Evolutionary conservation across 495 filamentous ascomycete genomes (phyloP), one percentile per base, ranked within the genome.

Genomic region (Neurospora sp.): DNA sequence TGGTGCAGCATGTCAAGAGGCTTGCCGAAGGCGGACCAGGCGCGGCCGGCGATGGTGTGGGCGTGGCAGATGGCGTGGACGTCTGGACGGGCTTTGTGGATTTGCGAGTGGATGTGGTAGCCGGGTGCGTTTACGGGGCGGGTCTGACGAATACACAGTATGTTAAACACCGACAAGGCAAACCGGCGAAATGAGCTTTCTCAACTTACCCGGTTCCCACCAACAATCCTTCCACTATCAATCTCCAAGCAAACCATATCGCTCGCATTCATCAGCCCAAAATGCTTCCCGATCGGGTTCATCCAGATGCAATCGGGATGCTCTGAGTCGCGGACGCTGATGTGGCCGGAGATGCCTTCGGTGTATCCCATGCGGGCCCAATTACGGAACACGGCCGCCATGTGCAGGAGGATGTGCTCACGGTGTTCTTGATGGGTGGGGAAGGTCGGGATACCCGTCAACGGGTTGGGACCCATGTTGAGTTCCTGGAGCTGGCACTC

Each of bases 291-390:
- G 20, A 87, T 85, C 5, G 87, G 87, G 74, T 89, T 91, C 80
- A 89, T 90, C 90, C 90, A 92, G 83, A 92, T 90, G 69, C 87
- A 84, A 41, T 88, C 80, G 6, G 80, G 80, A 74, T 87, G 80
- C 68, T 91, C 87, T 6, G 89, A 88, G 76, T 90, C 89, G 31
- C 89, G 84, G 16, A 91, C 87, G 4, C 84, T 87, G 75, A 92
- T 91, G 78, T 91, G 89, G 0, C 89, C 89, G 4, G 84, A 83
- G 76, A 89, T 86, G 38, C 90, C 89, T 79, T 91, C 89, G n/a
- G 86, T 88, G 78, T 86, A 90, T 38, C 87, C 87, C 71, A 82
- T 81, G 40, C 85, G 82, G 0, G 88, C 85, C 74, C 89, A 90
- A 69, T 86, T 77, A 22, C 87, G 84, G 76, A 91, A 91, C 6